Conservation (phyloP, 2,329 filamentous ascomycete genomes). For the Fusarium cyanostomum region DNA sequence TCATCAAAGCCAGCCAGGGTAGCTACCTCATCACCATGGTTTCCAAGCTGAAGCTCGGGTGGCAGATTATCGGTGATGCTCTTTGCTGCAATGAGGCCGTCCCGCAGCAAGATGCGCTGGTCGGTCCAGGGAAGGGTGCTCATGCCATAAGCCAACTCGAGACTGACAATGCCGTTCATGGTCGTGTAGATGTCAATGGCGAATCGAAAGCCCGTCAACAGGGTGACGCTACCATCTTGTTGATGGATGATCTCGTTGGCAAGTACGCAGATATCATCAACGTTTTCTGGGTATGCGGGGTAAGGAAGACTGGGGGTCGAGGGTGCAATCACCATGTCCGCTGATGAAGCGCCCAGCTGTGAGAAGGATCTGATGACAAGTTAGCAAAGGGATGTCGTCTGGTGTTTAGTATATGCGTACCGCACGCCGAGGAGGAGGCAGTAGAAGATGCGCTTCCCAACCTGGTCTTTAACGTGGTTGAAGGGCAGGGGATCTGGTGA, state of each 20-base stretch:
- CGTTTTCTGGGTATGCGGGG: conserved; percentile 80
- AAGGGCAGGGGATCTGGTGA: conserved; percentile 59
- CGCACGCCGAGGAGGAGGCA: conserved; percentile 78
- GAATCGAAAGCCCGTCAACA: conserved; percentile 82
- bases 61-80: conserved; percentile 74
- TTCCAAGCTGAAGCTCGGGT: conserved; percentile 69
- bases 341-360: conserved; percentile 77
- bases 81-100: conserved; percentile 76
- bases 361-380: conserved; percentile 70
- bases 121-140: conserved; percentile 79
- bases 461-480: conserved; percentile 77
- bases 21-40: conserved; percentile 49
- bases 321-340: conserved; percentile 78
- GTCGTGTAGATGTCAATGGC: conserved; percentile 82
- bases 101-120: conserved; percentile 77
- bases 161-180: conserved; percentile 80
- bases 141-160: conserved; percentile 84
- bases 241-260: conserved; percentile 76
- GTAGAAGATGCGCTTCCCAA: conserved; percentile 85
- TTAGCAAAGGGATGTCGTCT: conserved; percentile 18
- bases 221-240: conserved; percentile 72
- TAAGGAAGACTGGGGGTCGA: conserved; percentile 79
- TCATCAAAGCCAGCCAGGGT: conserved; percentile 55
- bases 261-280: conserved; percentile 85
- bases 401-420: conserved; percentile 49